Evolutionary conservation across 352 stramenopile species (phyloP).

Genomic region (Globisporangium camurandrum): DNA sequence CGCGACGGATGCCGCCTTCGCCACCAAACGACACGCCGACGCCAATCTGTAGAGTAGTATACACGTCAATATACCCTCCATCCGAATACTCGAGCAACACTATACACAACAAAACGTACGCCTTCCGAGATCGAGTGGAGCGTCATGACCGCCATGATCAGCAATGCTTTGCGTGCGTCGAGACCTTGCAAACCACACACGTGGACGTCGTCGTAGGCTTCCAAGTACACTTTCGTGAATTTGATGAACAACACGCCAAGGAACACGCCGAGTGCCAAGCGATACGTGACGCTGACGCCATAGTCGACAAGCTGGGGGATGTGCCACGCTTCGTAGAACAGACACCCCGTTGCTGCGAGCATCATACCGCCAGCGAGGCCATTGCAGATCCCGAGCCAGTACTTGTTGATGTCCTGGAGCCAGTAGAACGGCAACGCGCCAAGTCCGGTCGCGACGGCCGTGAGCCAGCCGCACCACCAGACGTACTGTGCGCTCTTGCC

Average conservation of each 20-base stretch:
- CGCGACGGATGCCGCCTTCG: slow-evolving; percentile 88
- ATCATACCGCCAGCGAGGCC: slow-evolving; percentile 97
- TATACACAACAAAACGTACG: slow-evolving; percentile 30
- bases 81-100: neutral
- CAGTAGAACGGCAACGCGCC: slow-evolving; percentile 94
- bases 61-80: neutral
- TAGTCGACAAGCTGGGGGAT: slow-evolving; percentile 69
- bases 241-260: slow-evolving; percentile 96
- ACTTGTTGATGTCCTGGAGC: slow-evolving; percentile 89
- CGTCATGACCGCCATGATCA: slow-evolving; percentile 99
- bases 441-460: slow-evolving; percentile 91
- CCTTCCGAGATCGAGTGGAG: slow-evolving; percentile 98
- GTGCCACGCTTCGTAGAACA: slow-evolving; percentile 92
- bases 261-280: slow-evolving; percentile 84
- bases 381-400: slow-evolving; percentile 93
- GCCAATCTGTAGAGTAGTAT: slow-evolving; percentile 43
- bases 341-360: slow-evolving; percentile 92
- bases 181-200: slow-evolving; percentile 71
- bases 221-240: slow-evolving; percentile 91
- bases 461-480: slow-evolving; percentile 98
- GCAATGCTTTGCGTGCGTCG: slow-evolving; percentile 88
- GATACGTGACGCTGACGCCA: slow-evolving; percentile 55
- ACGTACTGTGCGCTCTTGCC: slow-evolving; percentile 85
- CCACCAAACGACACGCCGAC: slow-evolving; percentile 97
- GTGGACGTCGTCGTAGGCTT: slow-evolving; percentile 93